phyloP scores from a whole-genome alignment of 2,329 filamentous ascomycete genomes.

The Monosporascus sp. region DNA sequence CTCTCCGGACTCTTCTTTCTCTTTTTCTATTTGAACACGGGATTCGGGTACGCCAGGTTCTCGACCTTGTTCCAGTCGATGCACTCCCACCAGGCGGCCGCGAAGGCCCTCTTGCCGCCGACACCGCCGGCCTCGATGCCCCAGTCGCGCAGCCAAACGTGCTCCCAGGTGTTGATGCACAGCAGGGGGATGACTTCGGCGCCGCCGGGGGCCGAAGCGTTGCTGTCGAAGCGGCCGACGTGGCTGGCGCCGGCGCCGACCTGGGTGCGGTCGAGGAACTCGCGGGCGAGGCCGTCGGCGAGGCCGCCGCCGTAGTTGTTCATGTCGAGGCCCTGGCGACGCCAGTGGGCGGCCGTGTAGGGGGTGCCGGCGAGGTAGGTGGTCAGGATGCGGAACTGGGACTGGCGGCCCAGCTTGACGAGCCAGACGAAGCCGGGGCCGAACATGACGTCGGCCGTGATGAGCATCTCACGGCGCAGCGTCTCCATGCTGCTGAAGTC shows the following conservation, averaged over 20 bases:
- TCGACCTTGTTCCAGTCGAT: conserved; percentile 81
- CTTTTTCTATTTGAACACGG: conserved; percentile 2
- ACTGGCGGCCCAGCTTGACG: conserved; percentile 50
- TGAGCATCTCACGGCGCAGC: conserved; percentile 71
- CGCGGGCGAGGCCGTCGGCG: conserved; percentile 20
- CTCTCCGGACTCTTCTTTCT: not conserved
- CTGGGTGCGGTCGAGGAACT: conserved; percentile 36
- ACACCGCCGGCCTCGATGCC: conserved; percentile 52
- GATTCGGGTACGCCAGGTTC: conserved; percentile 26
- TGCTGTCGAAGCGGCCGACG: conserved; percentile 20
- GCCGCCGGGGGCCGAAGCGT: conserved; percentile 54
- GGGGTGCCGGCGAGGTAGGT: conserved; percentile 93
- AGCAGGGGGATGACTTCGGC: conserved; percentile 70
- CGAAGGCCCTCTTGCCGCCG: conserved; percentile 68
- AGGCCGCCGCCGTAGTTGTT: conserved; percentile 51
- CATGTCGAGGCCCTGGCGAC: conserved; percentile 64
- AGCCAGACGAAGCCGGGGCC: conserved; percentile 97
- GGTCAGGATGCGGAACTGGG: conserved; percentile 62
- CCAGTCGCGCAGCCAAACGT: conserved; percentile 84
- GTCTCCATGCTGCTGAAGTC: conserved; percentile 81
- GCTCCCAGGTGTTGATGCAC: conserved; percentile 95
- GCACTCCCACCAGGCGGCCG: conserved; percentile 79
- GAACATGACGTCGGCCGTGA: conserved; percentile 86
- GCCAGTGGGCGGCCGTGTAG: conserved; percentile 78
- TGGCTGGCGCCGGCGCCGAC: conserved; percentile 18